phyloP scores from a whole-genome alignment of 768 basidiomycete genomes.

The Trametes punicea region DNA sequence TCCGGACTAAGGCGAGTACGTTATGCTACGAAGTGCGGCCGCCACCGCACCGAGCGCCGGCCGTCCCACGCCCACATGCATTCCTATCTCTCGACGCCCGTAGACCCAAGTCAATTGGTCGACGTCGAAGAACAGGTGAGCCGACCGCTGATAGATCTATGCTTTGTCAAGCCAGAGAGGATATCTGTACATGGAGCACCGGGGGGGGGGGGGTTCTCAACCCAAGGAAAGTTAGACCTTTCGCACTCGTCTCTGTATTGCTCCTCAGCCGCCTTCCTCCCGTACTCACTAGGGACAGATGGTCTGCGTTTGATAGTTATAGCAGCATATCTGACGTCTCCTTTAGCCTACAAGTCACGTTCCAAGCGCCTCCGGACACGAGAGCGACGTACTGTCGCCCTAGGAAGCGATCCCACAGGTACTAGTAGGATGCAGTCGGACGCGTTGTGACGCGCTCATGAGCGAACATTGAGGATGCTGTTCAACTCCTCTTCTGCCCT shows the following conservation, averaged over 20 bases:
- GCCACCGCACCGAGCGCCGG: too few species aligned
- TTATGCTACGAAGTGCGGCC: too few species aligned
- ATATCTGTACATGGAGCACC: too few species aligned
- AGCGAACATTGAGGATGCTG: conserved; percentile 24
- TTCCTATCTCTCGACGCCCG: too few species aligned
- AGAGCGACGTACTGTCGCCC: conserved; percentile 11
- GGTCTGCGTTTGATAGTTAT: too few species aligned
- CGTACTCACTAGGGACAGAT: neutral
- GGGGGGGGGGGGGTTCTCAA: neutral
- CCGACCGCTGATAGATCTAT: too few species aligned
- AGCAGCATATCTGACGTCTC: conserved; percentile 10
- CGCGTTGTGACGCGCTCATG: conserved; percentile 31
- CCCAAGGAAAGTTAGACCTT: neutral
- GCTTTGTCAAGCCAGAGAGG: too few species aligned
- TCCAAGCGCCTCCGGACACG: neutral
- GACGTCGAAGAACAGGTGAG: too few species aligned
- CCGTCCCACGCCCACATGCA: too few species aligned
- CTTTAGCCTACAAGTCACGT: conserved; percentile 11
- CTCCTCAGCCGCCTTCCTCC: conserved; percentile 17
- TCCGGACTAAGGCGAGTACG: too few species aligned
- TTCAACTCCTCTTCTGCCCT: conserved; percentile 2
- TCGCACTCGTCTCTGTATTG: conserved; percentile 3
- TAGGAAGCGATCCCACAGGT: conserved; percentile 13
- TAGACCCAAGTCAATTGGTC: too few species aligned
- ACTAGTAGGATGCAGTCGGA: conserved; percentile 25